These are phyloP conservation scores for Secale cereale DNA, from an alignment of 176 grass and related monocot species.

Conservation along the genomic window DNA sequence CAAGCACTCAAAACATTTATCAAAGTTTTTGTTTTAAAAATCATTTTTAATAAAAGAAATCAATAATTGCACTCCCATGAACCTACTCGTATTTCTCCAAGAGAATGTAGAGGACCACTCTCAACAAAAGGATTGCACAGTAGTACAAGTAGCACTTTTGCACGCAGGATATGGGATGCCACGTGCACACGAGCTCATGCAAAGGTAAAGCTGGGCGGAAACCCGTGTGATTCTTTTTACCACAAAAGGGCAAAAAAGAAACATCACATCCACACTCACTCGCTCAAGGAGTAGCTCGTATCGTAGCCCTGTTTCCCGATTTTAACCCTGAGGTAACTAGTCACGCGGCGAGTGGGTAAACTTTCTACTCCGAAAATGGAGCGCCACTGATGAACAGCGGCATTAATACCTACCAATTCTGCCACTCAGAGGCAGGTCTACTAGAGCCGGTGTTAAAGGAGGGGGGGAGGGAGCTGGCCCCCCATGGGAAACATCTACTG, in stretches of 20 bases:
- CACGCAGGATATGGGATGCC: neutral
- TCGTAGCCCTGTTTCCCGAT: neutral
- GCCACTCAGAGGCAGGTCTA: neutral
- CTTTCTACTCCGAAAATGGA: neutral
- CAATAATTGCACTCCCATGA: too few species aligned
- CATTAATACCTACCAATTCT: slow-evolving; percentile 7
- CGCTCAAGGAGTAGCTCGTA: neutral
- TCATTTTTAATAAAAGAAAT: too few species aligned
- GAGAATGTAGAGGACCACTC: neutral
- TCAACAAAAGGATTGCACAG: neutral
- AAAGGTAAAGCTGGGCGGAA: neutral
- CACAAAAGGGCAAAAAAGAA: slow-evolving; percentile 6
- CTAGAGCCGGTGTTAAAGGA: neutral
- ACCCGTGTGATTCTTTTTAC: neutral
- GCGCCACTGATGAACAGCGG: neutral
- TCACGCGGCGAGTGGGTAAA: neutral
- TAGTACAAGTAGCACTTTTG: neutral
- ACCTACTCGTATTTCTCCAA: too few species aligned
- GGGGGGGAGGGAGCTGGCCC: neutral
- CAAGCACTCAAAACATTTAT: too few species aligned
- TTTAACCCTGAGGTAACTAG: slow-evolving; percentile 13
- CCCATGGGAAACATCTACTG: slow-evolving; percentile 5
- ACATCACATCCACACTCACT: slow-evolving; percentile 9
- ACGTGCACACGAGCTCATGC: neutral
- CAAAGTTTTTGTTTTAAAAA: too few species aligned